Evolutionary conservation across 371 early-diverging fungal species (phyloP), one percentile per base, ranked within the genome.

Genomic region (Coemansia sp.): DNA sequence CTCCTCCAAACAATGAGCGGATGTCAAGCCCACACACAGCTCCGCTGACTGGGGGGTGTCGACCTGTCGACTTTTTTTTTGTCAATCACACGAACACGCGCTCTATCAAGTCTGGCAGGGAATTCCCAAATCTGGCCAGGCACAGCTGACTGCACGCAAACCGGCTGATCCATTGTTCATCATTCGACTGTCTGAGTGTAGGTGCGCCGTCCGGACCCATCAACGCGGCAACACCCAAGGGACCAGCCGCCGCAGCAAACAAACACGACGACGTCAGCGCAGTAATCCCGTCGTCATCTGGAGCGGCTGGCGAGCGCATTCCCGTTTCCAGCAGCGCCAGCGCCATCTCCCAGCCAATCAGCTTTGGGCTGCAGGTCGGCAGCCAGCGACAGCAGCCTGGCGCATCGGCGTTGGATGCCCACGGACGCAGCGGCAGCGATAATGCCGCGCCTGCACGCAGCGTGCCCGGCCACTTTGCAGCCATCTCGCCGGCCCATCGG

Each of bases 381-480:
- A 49, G 11, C 31, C 31, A 49, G 50, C 47, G 26, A 26, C 26
- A 26, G 26, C 26, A 26, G 26, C 26, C 26, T 26, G 26, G 26
- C 26, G 26, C 26, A 26, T 26, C 26, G 26, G 26, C 26, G 26
- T 26, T 26, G 26, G 26, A 26, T 26, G 26, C 26, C 26, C 26
- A 26, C 2, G 26, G 26, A 26, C 26, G 39, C 6, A 9, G 39
- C 39, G 39, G 9, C 11, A 11, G 39, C 39, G 9, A 11, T 11
- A 9, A 11, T 39, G 39, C 9, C 20, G 55, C 14, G n/a, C 20
- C 26, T 10, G 55, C n/a, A 11, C 20, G 36, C 55, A 39, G 26
- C 30, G 26, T 7, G 39, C 39, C 48, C 14, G 48, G 48, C 7
- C 38, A 48, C 47, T 57, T 48, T 47, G 58, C 58, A n/a, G 20